Evolutionary conservation across 495 filamentous ascomycete genomes (phyloP), one percentile per base, ranked within the genome.

Genomic region (Jackrogersella minutella): DNA sequence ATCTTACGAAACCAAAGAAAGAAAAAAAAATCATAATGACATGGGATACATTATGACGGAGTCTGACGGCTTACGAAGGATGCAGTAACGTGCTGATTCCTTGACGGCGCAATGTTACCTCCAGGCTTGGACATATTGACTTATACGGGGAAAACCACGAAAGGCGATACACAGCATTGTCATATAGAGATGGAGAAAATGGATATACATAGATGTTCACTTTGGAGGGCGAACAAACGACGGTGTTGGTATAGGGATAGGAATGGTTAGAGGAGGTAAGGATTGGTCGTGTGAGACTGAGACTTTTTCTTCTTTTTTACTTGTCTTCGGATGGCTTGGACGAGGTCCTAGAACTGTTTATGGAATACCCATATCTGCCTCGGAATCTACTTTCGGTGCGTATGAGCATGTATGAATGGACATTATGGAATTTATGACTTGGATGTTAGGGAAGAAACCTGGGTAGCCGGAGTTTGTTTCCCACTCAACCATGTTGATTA

Each of bases 61-160:
- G 44, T 34, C 44, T 50, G 47, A 33, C 46, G 34, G 30, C 22
- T 58, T 54, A 58, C 39, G 58, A 54, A 33, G 55, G 22, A 61
- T 28, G 53, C 31, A 49, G 39, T 16, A 49, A 46, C 22, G n/a
- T 57, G 26, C 22, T 51, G 17, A 40, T 43, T 40, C n/a, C 53
- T 28, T 53, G 21, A 36, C 8, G 44, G 58, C 34, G 58, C 11
- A 43, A n/a, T 46, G 6, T 21, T 52, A 64, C 30, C 41, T 31
- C 33, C 36, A 28, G 43, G 28, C 31, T 40, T 64, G 66, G 61
- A 57, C 34, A 64, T 69, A 51, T 54, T 37, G 50, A 56, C 60
- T 69, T 64, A 34, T 53, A 61, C 55, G 66, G n/a, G n/a, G 60
- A 60, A 61, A 52, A 64, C 36, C 3, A 60, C 60, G 56, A 51